Base-by-base conservation (phyloP, 2,329 filamentous ascomycete species). In the Aspergillus sp. region DNA sequence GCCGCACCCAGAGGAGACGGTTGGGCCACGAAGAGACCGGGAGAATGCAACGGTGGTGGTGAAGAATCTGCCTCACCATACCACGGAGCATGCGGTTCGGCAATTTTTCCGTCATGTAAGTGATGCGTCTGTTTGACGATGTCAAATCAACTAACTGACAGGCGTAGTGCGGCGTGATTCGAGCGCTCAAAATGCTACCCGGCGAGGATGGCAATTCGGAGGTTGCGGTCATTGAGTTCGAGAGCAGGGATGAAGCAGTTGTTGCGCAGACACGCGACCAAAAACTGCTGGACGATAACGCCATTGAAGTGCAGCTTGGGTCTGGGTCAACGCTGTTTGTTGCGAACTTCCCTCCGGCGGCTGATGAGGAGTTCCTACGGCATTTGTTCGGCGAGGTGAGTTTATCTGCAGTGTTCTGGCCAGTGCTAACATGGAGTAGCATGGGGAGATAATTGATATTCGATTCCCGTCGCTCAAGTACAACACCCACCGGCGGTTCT, bases 391-490 rank as follows among this genome's bases (percentile, higher is more conserved):
- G 72, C 39, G 68, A 75, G 41, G 64, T 65, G 50, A 45, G 58
- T 51, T 32, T 7, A 25, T 29, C 1, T 29, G 11, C 6, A 13
- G 4, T 20, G 2, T 34, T 25, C 31, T 10, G 22, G 4, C 13
- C 29, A 12, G 15, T 42, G 15, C 41, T 47, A 33, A 44, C 31
- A 13, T 26, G 28, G 24, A 35, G 27, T 55, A 68, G 36, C 89
- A 80, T 49, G 91, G 91, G 26, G 77, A 89, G 26, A 79, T 98
- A 34, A 69, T 93, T 34, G 84, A 80, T 49, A 72, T 96, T 32
- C 80, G 91, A 14, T 91, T 91, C 63, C 91, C 91, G 2, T 94
- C 86, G 35, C 73, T 98, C 32, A 93, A 93, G 55, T 86, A 74
- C 58, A 89, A 95, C 50, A 80, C 81, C 2, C 80, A 84, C 47